Conservation (phyloP, 1,139 yeast genomes). For the Lodderomyces oxycetoniae region DNA sequence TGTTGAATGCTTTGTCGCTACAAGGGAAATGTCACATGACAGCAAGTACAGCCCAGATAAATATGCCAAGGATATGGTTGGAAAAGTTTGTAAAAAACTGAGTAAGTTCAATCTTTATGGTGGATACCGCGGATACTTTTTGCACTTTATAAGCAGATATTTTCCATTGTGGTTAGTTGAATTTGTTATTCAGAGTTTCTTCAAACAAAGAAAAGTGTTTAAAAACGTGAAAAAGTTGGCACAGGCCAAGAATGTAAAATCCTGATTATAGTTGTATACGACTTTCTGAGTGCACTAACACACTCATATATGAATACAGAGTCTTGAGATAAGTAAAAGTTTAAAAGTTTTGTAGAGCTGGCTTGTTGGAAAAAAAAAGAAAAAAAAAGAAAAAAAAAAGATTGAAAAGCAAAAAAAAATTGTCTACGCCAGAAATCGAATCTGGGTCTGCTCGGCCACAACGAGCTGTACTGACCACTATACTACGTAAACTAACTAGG, state of each 20-base stretch:
- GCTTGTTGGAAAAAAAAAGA: too few relatives aligned
- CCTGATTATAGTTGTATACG: too few relatives aligned
- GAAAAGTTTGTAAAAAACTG: conserved; percentile 17
- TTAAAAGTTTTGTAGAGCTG: too few relatives aligned
- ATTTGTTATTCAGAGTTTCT: conserved; percentile 21
- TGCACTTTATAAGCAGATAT: conserved; percentile 21
- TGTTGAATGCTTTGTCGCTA: conserved; percentile 20
- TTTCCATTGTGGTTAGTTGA: conserved; percentile 31
- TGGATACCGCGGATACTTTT: conserved; percentile 22
- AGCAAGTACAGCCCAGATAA: conserved; percentile 20
- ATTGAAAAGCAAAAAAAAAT: conserved; percentile 14
- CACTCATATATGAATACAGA: too few relatives aligned
- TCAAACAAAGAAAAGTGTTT: conserved; percentile 27
- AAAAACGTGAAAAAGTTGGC: conserved; percentile 4
- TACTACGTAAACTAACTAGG: conserved; percentile 25
- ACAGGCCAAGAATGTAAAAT: neutral
- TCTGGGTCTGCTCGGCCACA: conserved; percentile 55
- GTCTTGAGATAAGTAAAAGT: too few relatives aligned
- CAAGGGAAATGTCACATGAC: conserved; percentile 26
- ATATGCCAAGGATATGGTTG: conserved; percentile 30
- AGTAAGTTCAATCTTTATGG: conserved; percentile 29
- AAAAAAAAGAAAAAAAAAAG: neutral
- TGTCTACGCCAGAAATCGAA: conserved; percentile 58
- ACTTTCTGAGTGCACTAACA: too few relatives aligned
- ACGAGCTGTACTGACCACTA: conserved; percentile 54